Percentiles rank a stretch among this genome's conserved stretches.
Evolutionary conservation across 1,139 yeast species (phyloP).

Genomic region (Taphrina wiesneri): DNA sequence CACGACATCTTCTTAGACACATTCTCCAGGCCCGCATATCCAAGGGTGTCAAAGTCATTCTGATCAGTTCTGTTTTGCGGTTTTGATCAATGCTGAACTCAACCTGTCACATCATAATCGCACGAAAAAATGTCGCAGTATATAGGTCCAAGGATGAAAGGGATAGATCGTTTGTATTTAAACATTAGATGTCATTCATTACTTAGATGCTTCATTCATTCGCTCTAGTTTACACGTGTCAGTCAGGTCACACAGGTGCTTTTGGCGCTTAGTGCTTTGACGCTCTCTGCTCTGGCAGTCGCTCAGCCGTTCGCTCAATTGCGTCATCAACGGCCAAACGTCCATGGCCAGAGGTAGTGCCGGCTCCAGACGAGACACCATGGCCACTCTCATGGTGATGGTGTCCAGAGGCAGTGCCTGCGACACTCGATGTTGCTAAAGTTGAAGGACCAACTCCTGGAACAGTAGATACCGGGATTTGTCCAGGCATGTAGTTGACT

Average conservation of each 20-base stretch:
- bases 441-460: constrained; percentile 12
- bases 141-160: no score
- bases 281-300: constrained; percentile 14
- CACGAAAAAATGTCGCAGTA: no score
- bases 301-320: constrained; percentile 16
- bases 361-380: neutral
- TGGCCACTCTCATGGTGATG: neutral
- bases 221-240: neutral
- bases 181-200: constrained; percentile 1
- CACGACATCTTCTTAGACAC: no score
- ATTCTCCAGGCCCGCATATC: no score
- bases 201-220: neutral
- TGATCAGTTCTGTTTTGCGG: no score
- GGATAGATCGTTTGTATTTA: no score
- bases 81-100: no score
- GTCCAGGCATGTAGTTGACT: constrained; percentile 20
- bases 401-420: neutral
- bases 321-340: constrained; percentile 8
- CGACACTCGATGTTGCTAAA: neutral
- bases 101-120: no score
- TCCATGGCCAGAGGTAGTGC: neutral
- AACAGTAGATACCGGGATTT: constrained; percentile 7
- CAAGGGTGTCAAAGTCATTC: no score
- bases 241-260: neutral
- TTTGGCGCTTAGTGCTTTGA: neutral